Evolutionary conservation across 1,284 basidiomycete species (phyloP).

Genomic region (Marasmius sp.): DNA sequence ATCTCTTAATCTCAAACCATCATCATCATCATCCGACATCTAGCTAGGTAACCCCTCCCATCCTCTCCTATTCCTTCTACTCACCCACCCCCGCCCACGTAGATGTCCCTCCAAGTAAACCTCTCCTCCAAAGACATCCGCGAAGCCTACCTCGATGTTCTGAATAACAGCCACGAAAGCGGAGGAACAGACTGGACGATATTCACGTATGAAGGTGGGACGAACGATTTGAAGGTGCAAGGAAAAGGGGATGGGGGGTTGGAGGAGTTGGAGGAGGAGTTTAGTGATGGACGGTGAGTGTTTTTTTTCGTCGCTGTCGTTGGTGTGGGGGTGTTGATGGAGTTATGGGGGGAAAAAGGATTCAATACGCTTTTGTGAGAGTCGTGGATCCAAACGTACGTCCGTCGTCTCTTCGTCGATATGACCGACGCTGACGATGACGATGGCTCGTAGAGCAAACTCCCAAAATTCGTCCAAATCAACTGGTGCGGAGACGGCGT

Average conservation of each 20-base stretch:
- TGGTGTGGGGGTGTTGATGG: too few species aligned
- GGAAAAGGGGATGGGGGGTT: constrained; percentile 82
- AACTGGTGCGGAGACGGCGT: constrained; percentile 98
- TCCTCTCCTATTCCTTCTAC: too few species aligned
- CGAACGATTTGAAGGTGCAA: constrained; percentile 91
- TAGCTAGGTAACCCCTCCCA: too few species aligned
- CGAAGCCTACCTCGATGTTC: constrained; percentile 79
- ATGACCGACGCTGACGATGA: constrained; percentile 1
- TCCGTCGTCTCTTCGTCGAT: constrained; percentile 3
- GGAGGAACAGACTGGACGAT: constrained; percentile 81
- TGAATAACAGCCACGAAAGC: constrained; percentile 57
- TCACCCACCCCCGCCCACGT: not conserved
- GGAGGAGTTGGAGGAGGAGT: constrained; percentile 92
- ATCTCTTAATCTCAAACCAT: too few species aligned
- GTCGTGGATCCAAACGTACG: constrained; percentile 87
- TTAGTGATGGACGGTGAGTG: constrained; percentile 84
- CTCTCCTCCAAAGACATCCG: constrained; percentile 70
- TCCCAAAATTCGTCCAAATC: constrained; percentile 91
- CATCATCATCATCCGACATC: too few species aligned
- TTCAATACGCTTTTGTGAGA: constrained; percentile 92
- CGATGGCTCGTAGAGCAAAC: constrained; percentile 57
- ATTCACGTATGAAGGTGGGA: constrained; percentile 83
- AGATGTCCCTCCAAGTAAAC: constrained; percentile 78
- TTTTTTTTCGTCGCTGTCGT: not conserved
- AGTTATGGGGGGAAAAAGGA: constrained; percentile 56